Evolutionary conservation across 306 rosid genomes (phyloP).

Genomic region (Acacia melanoxylon): DNA sequence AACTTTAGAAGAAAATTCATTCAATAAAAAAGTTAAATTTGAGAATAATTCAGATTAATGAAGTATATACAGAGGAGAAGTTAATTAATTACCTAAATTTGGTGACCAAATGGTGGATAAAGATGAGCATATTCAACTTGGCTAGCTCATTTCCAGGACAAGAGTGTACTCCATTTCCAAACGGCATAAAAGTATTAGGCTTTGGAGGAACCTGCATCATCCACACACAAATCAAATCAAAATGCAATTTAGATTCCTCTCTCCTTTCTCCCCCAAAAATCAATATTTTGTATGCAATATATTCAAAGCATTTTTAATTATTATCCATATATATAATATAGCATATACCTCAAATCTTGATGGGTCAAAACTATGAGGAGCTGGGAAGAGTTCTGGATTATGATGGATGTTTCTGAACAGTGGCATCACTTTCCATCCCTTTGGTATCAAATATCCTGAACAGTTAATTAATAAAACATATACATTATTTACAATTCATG

Average conservation of each 20-base stretch:
- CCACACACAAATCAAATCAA: not conserved
- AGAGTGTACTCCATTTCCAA: conserved; percentile 84
- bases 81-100: conserved; percentile 54
- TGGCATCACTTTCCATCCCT: conserved; percentile 99
- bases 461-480: not conserved
- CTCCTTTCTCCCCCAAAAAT: not conserved
- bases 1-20: not conserved
- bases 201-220: conserved; percentile 58
- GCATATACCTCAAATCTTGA: conserved; percentile 86
- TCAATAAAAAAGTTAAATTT: not conserved
- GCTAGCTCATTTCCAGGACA: conserved; percentile 96
- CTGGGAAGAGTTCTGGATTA: conserved; percentile 66
- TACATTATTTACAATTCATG: not conserved
- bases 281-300: conserved; percentile 8
- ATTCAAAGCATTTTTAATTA: not conserved
- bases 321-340: not conserved
- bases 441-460: conserved; percentile 86
- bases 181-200: conserved; percentile 84
- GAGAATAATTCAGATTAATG: not conserved
- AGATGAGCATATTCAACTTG: conserved; percentile 70
- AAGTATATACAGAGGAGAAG: not conserved
- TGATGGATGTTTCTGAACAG: conserved; percentile 91
- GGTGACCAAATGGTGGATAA: conserved; percentile 74
- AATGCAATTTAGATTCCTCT: not conserved
- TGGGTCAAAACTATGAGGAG: conserved; percentile 79